phyloP scores from a whole-genome alignment of 805 yeast genomes.

The Lipomyces yamadae region DNA sequence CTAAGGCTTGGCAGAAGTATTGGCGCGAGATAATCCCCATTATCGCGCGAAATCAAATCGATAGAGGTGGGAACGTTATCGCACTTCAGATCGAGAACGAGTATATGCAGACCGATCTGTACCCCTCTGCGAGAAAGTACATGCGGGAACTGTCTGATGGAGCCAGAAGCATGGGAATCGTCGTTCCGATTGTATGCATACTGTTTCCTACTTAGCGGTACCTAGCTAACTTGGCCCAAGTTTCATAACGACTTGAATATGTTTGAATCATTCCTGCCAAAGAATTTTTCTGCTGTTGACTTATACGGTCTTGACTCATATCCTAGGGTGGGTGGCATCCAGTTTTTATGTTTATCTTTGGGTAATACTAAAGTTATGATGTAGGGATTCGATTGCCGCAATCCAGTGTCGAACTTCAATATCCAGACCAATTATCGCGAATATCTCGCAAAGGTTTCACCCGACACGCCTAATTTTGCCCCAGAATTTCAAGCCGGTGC shows the following conservation, averaged over 20 bases:
- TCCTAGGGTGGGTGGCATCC: conserved; percentile 13
- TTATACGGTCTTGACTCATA: conserved; percentile 28
- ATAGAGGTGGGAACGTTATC: conserved; percentile 23
- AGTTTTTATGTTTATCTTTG: neutral
- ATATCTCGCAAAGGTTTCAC: conserved; percentile 12
- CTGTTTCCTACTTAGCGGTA: neutral
- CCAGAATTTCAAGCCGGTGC: conserved; percentile 31
- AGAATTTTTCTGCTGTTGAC: conserved; percentile 20
- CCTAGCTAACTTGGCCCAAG: conserved; percentile 13
- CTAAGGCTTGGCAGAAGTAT: conserved; percentile 24
- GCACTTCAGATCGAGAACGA: conserved; percentile 32
- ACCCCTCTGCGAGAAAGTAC: conserved; percentile 20
- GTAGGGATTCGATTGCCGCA: conserved; percentile 17
- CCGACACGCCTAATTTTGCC: conserved; percentile 16
- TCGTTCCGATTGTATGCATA: conserved; percentile 24
- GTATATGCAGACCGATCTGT: neutral
- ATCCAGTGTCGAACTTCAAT: conserved; percentile 6
- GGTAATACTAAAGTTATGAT: neutral
- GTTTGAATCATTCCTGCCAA: conserved; percentile 20
- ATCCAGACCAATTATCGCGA: conserved; percentile 16
- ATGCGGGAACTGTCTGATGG: conserved; percentile 11
- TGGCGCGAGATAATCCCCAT: conserved; percentile 21
- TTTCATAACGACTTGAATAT: conserved; percentile 26
- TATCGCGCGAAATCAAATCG: conserved; percentile 26
- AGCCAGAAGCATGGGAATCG: conserved; percentile 18